Percentiles rank a stretch among this genome's conserved stretches.
Conservation (phyloP, 2,329 filamentous ascomycete species). For the Rutstroemia sp. region DNA sequence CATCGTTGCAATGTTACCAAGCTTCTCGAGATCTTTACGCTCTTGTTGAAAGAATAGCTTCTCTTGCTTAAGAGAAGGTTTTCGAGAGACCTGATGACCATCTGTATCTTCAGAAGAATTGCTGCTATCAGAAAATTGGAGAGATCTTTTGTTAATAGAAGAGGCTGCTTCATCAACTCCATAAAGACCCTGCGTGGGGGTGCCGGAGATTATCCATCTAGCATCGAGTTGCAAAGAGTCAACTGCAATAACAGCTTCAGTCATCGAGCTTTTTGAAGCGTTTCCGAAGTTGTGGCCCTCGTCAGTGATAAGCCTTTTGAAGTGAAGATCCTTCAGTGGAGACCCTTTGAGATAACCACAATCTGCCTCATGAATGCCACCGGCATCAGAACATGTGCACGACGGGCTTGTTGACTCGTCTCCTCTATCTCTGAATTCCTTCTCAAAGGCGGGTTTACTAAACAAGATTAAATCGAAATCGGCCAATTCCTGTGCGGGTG, state of each 20-base stretch:
- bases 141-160: background rate
- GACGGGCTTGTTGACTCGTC: constrained; percentile 5
- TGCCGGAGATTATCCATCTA: constrained; percentile 86
- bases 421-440: constrained; percentile 47
- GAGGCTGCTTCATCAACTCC: constrained; percentile 50
- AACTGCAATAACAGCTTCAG: constrained; percentile 44
- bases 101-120: background rate
- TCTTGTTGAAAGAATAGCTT: constrained; percentile 37
- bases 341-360: constrained; percentile 41
- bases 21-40: constrained; percentile 55
- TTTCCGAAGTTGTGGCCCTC: constrained; percentile 84
- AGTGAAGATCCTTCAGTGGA: constrained; percentile 65
- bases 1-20: constrained; percentile 57
- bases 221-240: constrained; percentile 57
- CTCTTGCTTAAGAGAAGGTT: background rate
- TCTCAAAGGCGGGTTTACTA: constrained; percentile 65
- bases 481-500: constrained; percentile 49
- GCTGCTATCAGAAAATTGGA: background rate
- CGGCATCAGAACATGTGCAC: background rate
- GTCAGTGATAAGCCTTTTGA: constrained; percentile 84
- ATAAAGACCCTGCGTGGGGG: constrained; percentile 76
- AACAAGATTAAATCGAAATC: constrained; percentile 73
- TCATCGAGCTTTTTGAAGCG: constrained; percentile 46
- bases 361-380: constrained; percentile 29
- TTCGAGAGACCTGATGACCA: too few relatives aligned